Base-by-base conservation (phyloP, 1,284 basidiomycete genomes). In the Trametes versicolor region DNA sequence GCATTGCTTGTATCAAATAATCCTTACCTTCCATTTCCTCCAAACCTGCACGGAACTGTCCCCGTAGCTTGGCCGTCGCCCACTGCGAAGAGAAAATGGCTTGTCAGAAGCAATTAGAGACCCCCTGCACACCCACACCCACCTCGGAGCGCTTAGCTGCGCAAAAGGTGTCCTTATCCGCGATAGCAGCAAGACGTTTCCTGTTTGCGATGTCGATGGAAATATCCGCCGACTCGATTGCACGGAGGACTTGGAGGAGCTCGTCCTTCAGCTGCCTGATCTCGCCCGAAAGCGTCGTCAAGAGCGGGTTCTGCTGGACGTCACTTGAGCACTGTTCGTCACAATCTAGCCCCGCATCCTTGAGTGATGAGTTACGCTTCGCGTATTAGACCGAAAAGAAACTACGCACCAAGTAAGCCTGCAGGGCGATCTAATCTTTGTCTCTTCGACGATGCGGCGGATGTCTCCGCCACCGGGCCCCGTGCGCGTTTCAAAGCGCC, bases 11-110 rank as follows among this genome's bases (percentile, higher is more conserved):
- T 45, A 10, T 19, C 15, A 45, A 23, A n/a, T 27, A 21, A n/a
- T 21, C 9, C n/a, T 12, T n/a, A 53, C 52, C 52, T 53, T 53
- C 52, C 36, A 53, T 39, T 27, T 53, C 52, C 8, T 37, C 52
- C 23, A 53, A 7, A 34, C 52, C 52, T 15, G 52, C 34, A 4
- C 52, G 52, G 23, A 53, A 53, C 9, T 53, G 52, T 5, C 19
- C 21, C 10, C 39, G 32, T 4, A 53, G 36, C 12, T 23, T 39
- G 12, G n/a, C 19, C 2, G n/a, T 53, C 13, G 52, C 32, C 52
- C 52, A 53, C 52, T 53, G 52, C n/a, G n/a, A 39, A 45, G 43
- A 19, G 19, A 21, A 19, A 45, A 21, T 15, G 9, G 43, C 21
- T 9, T 45, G 21, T n/a, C 19, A 19, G 21, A 21, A 19, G 19